Conservation (phyloP, 2,329 filamentous ascomycete genomes). For the Phoma sp. region DNA sequence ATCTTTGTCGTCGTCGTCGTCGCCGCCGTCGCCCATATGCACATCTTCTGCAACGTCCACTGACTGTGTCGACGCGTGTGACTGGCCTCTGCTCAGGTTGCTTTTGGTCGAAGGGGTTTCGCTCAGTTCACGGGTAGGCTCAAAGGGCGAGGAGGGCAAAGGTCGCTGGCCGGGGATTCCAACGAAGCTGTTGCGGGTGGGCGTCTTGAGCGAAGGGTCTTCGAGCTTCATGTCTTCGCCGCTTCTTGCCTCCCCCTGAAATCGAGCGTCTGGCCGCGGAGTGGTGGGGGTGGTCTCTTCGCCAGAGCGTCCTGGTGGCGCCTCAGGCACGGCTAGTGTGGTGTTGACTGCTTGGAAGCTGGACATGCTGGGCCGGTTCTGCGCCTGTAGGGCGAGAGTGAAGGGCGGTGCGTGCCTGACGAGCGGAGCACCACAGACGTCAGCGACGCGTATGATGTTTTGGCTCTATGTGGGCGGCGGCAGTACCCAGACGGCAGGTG, state of each 20-base stretch:
- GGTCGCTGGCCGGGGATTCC: slow-evolving; percentile 55
- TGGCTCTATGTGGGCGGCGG: background rate
- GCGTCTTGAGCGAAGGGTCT: slow-evolving; percentile 61
- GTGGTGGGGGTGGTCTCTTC: slow-evolving; percentile 65
- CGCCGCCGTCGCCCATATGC: slow-evolving; percentile 77
- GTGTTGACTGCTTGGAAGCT: slow-evolving; percentile 68
- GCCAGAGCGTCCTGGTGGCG: slow-evolving; percentile 52
- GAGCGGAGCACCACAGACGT: slow-evolving; percentile 19
- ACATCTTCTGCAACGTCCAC: slow-evolving; percentile 70
- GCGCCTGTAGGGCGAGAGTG: background rate
- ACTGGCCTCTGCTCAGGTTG: slow-evolving; percentile 60
- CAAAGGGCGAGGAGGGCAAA: slow-evolving; percentile 51
- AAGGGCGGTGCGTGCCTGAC: background rate
- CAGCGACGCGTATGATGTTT: slow-evolving; percentile 1
- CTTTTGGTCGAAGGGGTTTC: slow-evolving; percentile 44
- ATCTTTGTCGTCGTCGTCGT: slow-evolving; percentile 67
- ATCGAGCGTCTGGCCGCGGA: slow-evolving; percentile 53
- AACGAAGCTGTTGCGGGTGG: slow-evolving; percentile 63
- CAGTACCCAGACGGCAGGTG: slow-evolving; percentile 1
- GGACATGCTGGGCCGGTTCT: slow-evolving; percentile 52
- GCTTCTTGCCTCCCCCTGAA: slow-evolving; percentile 48
- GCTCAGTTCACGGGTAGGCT: slow-evolving; percentile 54
- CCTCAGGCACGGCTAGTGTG: slow-evolving; percentile 54
- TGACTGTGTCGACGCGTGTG: slow-evolving; percentile 67
- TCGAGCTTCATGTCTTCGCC: slow-evolving; percentile 46